Evolutionary conservation across 2,329 filamentous ascomycete species (phyloP), one percentile per base, ranked within the genome.

Genomic region (Trichoderma breve): DNA sequence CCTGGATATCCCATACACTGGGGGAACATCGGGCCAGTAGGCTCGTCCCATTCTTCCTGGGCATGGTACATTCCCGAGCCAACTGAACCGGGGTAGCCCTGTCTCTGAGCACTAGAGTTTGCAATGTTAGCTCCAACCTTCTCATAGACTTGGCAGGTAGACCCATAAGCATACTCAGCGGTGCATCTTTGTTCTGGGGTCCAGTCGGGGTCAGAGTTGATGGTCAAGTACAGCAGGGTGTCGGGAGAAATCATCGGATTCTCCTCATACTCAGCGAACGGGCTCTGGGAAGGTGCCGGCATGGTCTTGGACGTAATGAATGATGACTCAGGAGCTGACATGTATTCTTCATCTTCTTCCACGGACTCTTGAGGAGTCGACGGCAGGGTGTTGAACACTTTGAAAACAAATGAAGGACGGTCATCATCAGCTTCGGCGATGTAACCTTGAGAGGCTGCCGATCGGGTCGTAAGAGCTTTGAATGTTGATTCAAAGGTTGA

Each of bases 401-500:
- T 34, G 57, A 36, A 24, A 24, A 21, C 30, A 34, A 66, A 4
- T 18, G n/a, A 26, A 55, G 15, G 4, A 53, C 21, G 3, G 11
- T 55, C 21, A 12, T 34, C 21, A 1, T 36, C 63, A 51, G 3
- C n/a, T 11, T 66, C 12, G 7, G n/a, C 15, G n/a, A 26, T 12
- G 24, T 2, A 30, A 4, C 24, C 57, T 30, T 30, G 70, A 26
- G 36, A 72, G 68, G 69, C 43, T 8, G 28, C 39, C 36, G 61
- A n/a, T 34, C 77, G 76, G 28, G 77, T 77, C 18, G 79, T 78
- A 36, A 81, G 76, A 36, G 79, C 76, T 70, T 80, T 82, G 71
- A 81, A 77, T 2, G 80, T 79, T 9, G 79, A 77, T 32, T 86
- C 84, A 39, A 84, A 80, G 3, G 82, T 82, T 28, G 82, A 81